Base-by-base conservation (phyloP, 805 yeast species). In the Cyberlindnera xishuangbannaensis region DNA sequence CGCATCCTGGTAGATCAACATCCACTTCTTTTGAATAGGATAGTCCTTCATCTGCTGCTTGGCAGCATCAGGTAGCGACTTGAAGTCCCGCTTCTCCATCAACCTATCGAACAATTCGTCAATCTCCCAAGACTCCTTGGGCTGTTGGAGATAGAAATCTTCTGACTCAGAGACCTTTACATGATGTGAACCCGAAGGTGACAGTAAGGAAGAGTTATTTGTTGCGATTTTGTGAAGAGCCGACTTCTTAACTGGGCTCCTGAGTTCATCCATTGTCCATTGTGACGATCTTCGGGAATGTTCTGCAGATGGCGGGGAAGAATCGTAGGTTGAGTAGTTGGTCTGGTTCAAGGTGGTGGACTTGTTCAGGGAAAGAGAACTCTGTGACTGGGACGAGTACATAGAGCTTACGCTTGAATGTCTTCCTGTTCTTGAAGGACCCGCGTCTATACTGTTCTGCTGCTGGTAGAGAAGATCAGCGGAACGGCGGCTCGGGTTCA, bases 1-100 rank as follows among this genome's bases (percentile, higher is more conserved):
- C 16, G 81, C 76, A 55, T 87, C 95, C 56, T 88, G 97, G 44
- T 82, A 76, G 25, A 88, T 80, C 44, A 88, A 68, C 80, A 84
- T 78, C 95, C 96, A 87, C 59, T 90, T 90, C 48, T 86, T 84
- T 30, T 81, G 84, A 0, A 74, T 62, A 27, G 82, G 73, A 52
- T 82, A 87, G 45, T 71, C 72, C 49, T 75, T 67, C 83, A 90
- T 77, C 51, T 84, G 92, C 36, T 66, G 71, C 44, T 78, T 78
- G 4, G 92, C 95, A 32, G 72, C 73, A 17, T 73, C 74, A 0
- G 95, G 84, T 20, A 82, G 61, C 26, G 68, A 61, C 40, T 69
- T 75, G 58, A 85, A 82, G 54, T 88, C 94, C 49, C 96, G 73
- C 47, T 78, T 76, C 33, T 74, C 78, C 90, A 88, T 82, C 40